phyloP scores from a whole-genome alignment of 331 rosid genomes.

The Cydonia oblonga region DNA sequence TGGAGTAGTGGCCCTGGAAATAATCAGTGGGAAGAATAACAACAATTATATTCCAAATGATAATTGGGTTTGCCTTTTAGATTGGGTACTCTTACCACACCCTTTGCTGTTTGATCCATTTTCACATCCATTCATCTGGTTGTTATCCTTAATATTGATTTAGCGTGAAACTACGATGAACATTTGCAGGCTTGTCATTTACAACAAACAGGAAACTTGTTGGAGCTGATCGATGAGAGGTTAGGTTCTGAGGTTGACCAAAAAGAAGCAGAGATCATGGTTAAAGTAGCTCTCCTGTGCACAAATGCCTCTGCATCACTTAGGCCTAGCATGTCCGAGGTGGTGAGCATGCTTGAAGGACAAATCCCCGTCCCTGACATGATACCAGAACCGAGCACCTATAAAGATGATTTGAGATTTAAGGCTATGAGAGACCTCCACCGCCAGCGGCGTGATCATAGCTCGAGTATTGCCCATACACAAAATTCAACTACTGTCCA shows the following conservation, averaged over 20 bases:
- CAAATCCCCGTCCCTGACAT: conserved; percentile 36
- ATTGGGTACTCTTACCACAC: conserved; percentile 20
- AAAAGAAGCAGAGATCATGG: conserved; percentile 43
- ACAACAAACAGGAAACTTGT: conserved; percentile 33
- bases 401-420: conserved; percentile 50
- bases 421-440: conserved; percentile 62
- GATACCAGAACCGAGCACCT: conserved; percentile 27
- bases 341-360: conserved; percentile 58
- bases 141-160: not conserved
- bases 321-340: conserved; percentile 31
- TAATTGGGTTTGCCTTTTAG: conserved; percentile 33
- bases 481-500: conserved; percentile 22
- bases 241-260: conserved; percentile 34
- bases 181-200: conserved; percentile 50
- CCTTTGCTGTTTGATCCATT: not conserved
- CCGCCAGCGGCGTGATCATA: conserved; percentile 22
- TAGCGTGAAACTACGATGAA: not conserved
- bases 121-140: not conserved
- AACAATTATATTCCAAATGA: conserved; percentile 21
- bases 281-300: conserved; percentile 65
- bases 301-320: conserved; percentile 44
- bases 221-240: conserved; percentile 55
- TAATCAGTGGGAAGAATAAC: conserved; percentile 34
- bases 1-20: conserved; percentile 39
- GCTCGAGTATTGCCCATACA: conserved; percentile 33